Evolutionary conservation across 1,284 basidiomycete species (phyloP).

Genomic region (Cutaneotrichosporon sp.): DNA sequence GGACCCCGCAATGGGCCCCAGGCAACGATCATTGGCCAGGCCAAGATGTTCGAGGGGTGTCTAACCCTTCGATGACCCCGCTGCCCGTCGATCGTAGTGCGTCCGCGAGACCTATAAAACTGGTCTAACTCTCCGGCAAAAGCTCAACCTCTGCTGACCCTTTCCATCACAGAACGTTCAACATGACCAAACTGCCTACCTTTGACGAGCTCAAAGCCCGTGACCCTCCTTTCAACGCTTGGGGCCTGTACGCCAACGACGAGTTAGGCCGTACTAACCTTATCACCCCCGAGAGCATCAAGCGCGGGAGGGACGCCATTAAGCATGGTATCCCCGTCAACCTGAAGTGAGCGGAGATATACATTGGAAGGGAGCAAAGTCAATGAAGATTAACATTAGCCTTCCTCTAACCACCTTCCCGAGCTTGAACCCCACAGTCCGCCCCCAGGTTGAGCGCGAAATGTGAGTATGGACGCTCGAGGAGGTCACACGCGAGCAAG

Average conservation of each 20-base stretch:
- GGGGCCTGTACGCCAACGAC: constrained; percentile 34
- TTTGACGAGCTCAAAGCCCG: constrained; percentile 23
- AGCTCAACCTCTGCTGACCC: too few species aligned
- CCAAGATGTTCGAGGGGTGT: too few species aligned
- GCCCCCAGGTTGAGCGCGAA: background rate
- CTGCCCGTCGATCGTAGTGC: too few species aligned
- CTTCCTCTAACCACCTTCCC: constrained; percentile 8
- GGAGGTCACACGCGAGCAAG: background rate
- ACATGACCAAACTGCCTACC: too few species aligned
- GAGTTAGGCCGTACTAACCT: constrained; percentile 36
- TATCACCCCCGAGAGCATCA: constrained; percentile 30
- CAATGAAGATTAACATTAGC: constrained; percentile 8
- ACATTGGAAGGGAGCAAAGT: too few species aligned
- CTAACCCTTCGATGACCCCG: too few species aligned
- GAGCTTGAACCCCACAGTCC: background rate
- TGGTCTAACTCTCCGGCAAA: too few species aligned
- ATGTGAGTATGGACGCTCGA: background rate
- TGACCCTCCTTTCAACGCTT: constrained; percentile 35
- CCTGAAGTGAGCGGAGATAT: constrained; percentile 28
- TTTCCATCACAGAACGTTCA: too few species aligned
- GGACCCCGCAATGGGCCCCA: too few species aligned
- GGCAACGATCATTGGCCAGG: too few species aligned
- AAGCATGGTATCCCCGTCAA: constrained; percentile 33
- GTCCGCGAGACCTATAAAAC: too few species aligned
- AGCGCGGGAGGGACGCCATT: constrained; percentile 28